Evolutionary conservation across 1,284 basidiomycete genomes (phyloP), one percentile per base, ranked within the genome.

Genomic region (Takashimella tepidaria): DNA sequence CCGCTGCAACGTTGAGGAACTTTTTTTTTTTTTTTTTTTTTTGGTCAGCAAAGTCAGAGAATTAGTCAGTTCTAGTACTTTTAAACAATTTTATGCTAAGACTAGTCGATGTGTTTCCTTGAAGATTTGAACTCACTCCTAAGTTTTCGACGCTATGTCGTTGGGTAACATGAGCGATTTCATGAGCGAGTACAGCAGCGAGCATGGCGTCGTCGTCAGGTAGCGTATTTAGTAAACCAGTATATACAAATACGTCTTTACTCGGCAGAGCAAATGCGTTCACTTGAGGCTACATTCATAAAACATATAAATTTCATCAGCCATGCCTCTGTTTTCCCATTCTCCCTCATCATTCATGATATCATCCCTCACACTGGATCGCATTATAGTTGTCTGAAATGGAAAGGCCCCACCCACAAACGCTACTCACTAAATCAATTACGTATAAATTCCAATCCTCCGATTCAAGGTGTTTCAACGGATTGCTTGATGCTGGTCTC

Each of bases 211-310:
- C 78, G 54, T 77, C 74, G 8, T 78, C 67, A 1, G 72, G 72
- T 5, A 74, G 53, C 3, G 78, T 61, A 26, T 77, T 67, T 5
- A 81, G 69, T 24, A 81, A 63, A 13, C 79, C 79, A 1, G 78
- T 77, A 63, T 79, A 79, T 27, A 80, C 73, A 52, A 80, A 79
- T 26, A 80, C 69, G 53, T 80, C 77, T 57, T 78, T 77, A 26
- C 77, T 78, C 2, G 79, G 79, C 2, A 80, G 64, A 1, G 79
- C 79, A 56, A 79, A 79, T 3, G 79, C 79, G 58, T 81, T 80
- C 57, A 80, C 66, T 47, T 75, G 71, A 0, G 78, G 77, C 74
- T 75, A 43, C 53, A 55, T 16, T 22, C 8, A 41, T 62, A 41
- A 61, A 63, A 20, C 21, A 11, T 12, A 5, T 8, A 42, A 21